These are phyloP conservation scores for Thinopyrum obtusiflorum DNA, from an alignment of 202 grass and related monocot genomes.

Conservation along the genomic window DNA sequence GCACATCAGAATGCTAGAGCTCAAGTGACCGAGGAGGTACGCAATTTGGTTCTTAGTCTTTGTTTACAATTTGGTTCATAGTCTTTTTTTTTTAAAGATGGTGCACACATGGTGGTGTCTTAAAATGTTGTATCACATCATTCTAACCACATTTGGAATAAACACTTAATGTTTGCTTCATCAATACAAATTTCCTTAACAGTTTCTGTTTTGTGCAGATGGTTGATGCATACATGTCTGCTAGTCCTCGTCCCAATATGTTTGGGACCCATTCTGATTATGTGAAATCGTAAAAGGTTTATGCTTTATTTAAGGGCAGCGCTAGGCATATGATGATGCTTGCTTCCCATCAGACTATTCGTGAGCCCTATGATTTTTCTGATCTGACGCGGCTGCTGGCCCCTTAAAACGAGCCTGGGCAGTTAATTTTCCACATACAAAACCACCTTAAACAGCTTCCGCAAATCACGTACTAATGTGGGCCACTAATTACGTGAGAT, in stretches of 20 bases:
- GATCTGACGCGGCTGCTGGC: too few species aligned
- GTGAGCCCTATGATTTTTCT: too few species aligned
- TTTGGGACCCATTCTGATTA: slow-evolving; percentile 17
- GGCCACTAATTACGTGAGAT: too few species aligned
- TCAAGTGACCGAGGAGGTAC: slow-evolving; percentile 70
- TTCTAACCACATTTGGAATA: background rate
- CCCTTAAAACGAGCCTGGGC: too few species aligned
- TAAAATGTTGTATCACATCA: background rate
- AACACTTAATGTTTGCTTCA: background rate
- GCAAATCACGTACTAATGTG: too few species aligned
- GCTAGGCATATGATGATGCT: too few species aligned
- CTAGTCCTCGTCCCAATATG: slow-evolving; percentile 67
- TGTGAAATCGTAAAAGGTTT: too few species aligned
- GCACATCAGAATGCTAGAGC: slow-evolving; percentile 62
- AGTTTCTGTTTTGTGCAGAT: slow-evolving; percentile 39
- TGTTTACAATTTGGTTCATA: too few species aligned
- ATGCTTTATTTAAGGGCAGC: too few species aligned
- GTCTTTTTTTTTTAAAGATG: background rate
- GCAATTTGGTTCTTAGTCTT: background rate
- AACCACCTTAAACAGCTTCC: too few species aligned
- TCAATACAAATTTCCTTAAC: slow-evolving; percentile 7
- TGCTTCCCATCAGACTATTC: too few species aligned
- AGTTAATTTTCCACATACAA: too few species aligned
- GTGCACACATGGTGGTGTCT: background rate
- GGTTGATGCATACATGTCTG: slow-evolving; percentile 78